Evolutionary conservation across 176 grass and related monocot genomes (phyloP).

Genomic region (Pontederia paniculata): DNA sequence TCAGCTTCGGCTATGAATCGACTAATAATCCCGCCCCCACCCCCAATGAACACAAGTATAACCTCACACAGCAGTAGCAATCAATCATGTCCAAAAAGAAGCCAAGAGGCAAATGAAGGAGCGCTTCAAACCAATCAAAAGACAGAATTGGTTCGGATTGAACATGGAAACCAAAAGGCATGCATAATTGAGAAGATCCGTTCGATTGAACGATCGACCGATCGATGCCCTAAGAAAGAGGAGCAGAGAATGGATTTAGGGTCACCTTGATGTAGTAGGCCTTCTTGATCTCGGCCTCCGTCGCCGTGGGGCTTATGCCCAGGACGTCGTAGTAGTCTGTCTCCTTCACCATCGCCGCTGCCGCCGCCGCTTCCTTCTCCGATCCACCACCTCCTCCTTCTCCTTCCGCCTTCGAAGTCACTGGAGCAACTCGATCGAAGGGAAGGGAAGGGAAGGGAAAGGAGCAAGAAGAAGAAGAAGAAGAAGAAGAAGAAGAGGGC

Average conservation of each 20-base stretch:
- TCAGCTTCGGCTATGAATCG: no score
- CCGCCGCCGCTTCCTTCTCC: neutral
- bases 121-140: no score
- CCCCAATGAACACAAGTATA: no score
- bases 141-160: no score
- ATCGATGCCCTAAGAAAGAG: neutral
- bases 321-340: slow-evolving; percentile 92
- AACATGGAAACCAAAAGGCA: no score
- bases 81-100: no score
- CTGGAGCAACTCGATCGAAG: neutral
- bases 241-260: neutral
- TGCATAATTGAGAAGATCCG: neutral
- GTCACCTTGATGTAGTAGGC: slow-evolving; percentile 87
- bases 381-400: neutral
- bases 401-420: neutral
- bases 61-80: no score
- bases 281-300: slow-evolving; percentile 93
- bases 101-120: no score
- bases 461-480: neutral
- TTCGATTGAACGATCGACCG: neutral
- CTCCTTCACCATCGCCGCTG: slow-evolving; percentile 64
- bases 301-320: slow-evolving; percentile 54
- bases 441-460: neutral
- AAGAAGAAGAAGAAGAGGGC: neutral
- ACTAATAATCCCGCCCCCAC: no score